Evolutionary conservation across 352 stramenopile species (phyloP), one percentile per base, ranked within the genome.

Genomic region (Globisporangium emineosum): DNA sequence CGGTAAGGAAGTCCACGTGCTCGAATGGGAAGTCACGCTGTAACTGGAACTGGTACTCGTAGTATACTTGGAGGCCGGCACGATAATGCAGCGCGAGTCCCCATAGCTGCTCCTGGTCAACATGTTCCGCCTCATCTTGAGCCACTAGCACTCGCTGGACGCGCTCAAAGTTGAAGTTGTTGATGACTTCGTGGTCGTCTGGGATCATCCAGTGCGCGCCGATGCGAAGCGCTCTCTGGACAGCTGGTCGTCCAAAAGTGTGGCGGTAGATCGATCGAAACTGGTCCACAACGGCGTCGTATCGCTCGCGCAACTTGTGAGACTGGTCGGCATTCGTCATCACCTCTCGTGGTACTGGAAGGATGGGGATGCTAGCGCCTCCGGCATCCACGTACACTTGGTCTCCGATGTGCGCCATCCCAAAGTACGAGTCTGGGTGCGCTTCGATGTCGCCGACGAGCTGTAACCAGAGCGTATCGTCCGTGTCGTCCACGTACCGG

Each of bases 121-220:
- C 49, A 21, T 65, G 52, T 3, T 57, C 50, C 13, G 50, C 8
- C 27, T 5, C 10, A 37, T 50, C 17, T 57, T 19, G 5, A 15
- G 5, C 3, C 3, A 5, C 47, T 21, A 64, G 78, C 12, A 70
- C 65, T 5, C 71, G 71, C 17, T 80, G 62, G 17, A 83, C 70
- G 9, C 68, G 54, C 58, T 77, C 71, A 21, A 70, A 70, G 61
- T 88, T 91, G 62, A 89, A 73, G 60, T 93, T 93, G 71, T 91
- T 93, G 60, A 85, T 64, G 19, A 93, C 71, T 47, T 93, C 84
- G 62, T 93, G 84, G 67, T 93, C 84, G 57, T 93, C 84, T 0
- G 83, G 79, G 4, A 91, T 53, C 84, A 93, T 93, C 83, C 81
- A 91, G 60, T 91, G 82, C 13, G 84, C 84, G 29, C 84, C 84